Evolutionary conservation across 306 rosid genomes (phyloP), one percentile per base, ranked within the genome.

Genomic region (Rosa persica): DNA sequence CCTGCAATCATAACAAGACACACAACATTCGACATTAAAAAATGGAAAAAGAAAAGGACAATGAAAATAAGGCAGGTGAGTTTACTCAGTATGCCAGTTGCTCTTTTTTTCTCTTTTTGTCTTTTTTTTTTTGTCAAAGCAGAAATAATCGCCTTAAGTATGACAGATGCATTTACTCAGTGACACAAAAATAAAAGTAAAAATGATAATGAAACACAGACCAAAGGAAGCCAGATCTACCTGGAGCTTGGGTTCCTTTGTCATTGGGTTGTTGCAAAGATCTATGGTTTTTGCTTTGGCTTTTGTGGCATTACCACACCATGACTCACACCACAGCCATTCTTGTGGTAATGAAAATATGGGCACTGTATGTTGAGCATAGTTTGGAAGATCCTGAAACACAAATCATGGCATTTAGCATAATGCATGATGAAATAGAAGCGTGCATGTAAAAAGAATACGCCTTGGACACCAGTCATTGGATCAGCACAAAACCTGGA

Each of bases 301-400:
- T 83, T 96, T 96, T 60, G 99, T 96, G 82, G 98, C 87, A 86
- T 96, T 96, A 68, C 99, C 99, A 73, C 99, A 93, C 99, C 99
- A 96, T 76, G 99, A 96, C 79, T 96, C 99, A 22, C 99, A 96
- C 99, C 99, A 96, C 40, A 96, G 88, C 99, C 99, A 96, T 84
- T 96, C 99, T 90, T 93, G 97, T 2, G 99, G 99, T 55, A 96
- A 85, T 36, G 99, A 96, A 78, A 91, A 96, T 65, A 93, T 96
- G 78, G 97, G 99, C 60, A 93, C 99, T 0, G 77, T 85, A 71
- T 96, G 99, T 86, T 96, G 99, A 76, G 99, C 99, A 83, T 96
- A 96, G 85, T 96, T 96, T n/a, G 99, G 99, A 76, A 96, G 99
- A 90, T 96, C 99, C 99, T 96, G 92, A 82, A 87, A 52, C 62